phyloP scores from a whole-genome alignment of 75 land plant species.

The Azolla pinnata region DNA sequence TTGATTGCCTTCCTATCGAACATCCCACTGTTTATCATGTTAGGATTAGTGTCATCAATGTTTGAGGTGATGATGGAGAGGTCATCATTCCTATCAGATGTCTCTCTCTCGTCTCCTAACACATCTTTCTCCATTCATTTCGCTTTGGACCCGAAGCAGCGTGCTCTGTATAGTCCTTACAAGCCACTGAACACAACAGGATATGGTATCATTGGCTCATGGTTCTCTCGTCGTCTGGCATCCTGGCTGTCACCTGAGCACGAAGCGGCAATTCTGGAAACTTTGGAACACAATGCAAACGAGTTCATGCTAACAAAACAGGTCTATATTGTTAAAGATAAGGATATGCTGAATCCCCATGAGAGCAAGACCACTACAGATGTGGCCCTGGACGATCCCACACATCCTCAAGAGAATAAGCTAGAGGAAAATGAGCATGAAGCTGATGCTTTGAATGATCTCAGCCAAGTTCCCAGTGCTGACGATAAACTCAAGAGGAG shows the following conservation, averaged over 20 bases:
- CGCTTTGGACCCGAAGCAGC: slow-evolving; percentile 6
- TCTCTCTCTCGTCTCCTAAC: slow-evolving; percentile 12
- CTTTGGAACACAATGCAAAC: too few species aligned
- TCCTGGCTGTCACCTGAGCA: slow-evolving; percentile 11
- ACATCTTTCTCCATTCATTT: slow-evolving; percentile 14
- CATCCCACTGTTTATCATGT: slow-evolving; percentile 7
- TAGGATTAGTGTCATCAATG: slow-evolving; percentile 14
- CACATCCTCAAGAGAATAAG: too few species aligned
- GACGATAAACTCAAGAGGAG: not conserved
- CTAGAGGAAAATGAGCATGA: not conserved
- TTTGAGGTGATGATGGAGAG: slow-evolving; percentile 13
- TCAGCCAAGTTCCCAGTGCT: too few species aligned
- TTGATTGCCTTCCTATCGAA: slow-evolving; percentile 9
- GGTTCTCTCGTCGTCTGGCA: not conserved
- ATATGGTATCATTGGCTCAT: slow-evolving; percentile 6
- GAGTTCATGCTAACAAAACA: too few species aligned
- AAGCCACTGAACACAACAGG: slow-evolving; percentile 2
- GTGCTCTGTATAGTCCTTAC: not conserved
- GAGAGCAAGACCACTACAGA: too few species aligned
- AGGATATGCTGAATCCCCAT: not conserved
- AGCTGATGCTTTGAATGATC: not conserved
- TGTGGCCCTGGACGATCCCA: too few species aligned
- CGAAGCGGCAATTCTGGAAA: not conserved
- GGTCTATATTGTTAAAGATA: too few species aligned
- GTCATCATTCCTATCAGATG: slow-evolving; percentile 14